A percentile compares a stretch with the other conserved stretches of the same genome.
These are phyloP conservation scores for Balakata baccata DNA, from an alignment of 345 rosid species.

Conservation along the genomic window DNA sequence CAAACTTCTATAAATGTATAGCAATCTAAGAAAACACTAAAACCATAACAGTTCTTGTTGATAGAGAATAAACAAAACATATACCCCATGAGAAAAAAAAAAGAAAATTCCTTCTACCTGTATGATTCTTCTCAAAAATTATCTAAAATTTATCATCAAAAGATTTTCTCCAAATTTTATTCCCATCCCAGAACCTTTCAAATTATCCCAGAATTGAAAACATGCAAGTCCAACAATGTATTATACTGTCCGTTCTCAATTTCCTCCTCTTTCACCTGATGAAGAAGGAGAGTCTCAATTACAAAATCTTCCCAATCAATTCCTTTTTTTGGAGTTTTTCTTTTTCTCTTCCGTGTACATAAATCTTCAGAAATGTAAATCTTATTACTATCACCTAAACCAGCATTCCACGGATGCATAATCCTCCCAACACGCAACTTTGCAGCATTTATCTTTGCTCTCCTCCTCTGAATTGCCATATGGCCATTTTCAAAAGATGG, in stretches of 20 bases:
- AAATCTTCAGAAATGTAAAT: constrained; percentile 9
- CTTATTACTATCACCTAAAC: constrained; percentile 14
- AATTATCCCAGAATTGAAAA: constrained; percentile 52
- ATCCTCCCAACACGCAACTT: constrained; percentile 51
- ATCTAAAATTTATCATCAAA: background rate
- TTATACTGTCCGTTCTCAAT: constrained; percentile 79
- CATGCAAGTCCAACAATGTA: constrained; percentile 56
- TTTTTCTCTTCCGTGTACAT: constrained; percentile 39
- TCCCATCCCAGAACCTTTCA: constrained; percentile 11
- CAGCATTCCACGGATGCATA: constrained; percentile 39
- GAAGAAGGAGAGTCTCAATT: constrained; percentile 74
- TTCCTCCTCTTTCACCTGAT: constrained; percentile 68
- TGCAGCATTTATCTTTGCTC: constrained; percentile 60
- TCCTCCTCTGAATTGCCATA: constrained; percentile 46
- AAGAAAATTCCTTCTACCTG: background rate
- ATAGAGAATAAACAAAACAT: background rate
- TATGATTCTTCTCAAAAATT: background rate
- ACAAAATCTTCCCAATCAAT: constrained; percentile 83
- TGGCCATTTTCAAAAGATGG: constrained; percentile 60
- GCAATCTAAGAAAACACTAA: background rate
- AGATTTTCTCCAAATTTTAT: background rate
- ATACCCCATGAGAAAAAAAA: background rate
- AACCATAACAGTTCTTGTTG: background rate
- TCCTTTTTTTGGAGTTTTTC: constrained; percentile 33
- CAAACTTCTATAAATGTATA: background rate